Percentiles rank a stretch among this genome's conserved stretches.
Evolutionary conservation across 768 basidiomycete genomes (phyloP).

Genomic region (Pulveroboletus sp.): DNA sequence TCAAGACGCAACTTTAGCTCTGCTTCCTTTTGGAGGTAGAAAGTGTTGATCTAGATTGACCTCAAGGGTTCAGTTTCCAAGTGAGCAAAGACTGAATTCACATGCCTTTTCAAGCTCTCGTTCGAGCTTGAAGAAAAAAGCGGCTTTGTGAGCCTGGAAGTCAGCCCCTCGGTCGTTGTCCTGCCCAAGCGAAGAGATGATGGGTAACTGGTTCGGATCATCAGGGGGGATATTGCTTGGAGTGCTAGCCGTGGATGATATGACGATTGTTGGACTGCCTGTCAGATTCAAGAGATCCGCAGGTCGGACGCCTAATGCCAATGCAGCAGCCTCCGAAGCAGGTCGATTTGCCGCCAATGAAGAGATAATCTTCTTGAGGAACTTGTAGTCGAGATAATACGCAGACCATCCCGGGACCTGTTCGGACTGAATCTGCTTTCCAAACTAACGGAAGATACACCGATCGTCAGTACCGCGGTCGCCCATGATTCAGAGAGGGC

Average conservation of each 20-base stretch:
- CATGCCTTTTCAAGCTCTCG: conserved; percentile 93
- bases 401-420: conserved; percentile 96
- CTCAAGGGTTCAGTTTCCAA: conserved; percentile 1
- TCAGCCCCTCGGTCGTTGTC: conserved; percentile 75
- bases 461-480: not conserved
- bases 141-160: conserved; percentile 92
- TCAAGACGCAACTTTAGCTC: conserved; percentile 89
- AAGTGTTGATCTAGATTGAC: conserved; percentile 80
- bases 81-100: conserved; percentile 1
- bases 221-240: conserved; percentile 23
- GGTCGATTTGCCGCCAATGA: conserved; percentile 87
- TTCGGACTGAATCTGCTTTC: conserved; percentile 94
- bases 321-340: conserved; percentile 82
- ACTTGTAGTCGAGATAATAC: conserved; percentile 98
- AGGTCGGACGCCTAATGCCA: conserved; percentile 79
- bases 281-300: conserved; percentile 41
- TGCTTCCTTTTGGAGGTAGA: conserved; percentile 96
- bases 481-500: not conserved
- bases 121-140: conserved; percentile 98
- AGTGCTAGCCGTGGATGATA: conserved; percentile 16
- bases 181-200: conserved; percentile 56
- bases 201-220: conserved; percentile 48
- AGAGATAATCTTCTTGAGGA: conserved; percentile 96
- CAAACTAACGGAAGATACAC: conserved; percentile 65
- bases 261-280: conserved; percentile 30